phyloP scores from a whole-genome alignment of 371 early-diverging fungal genomes.

The Mucor indicus region DNA sequence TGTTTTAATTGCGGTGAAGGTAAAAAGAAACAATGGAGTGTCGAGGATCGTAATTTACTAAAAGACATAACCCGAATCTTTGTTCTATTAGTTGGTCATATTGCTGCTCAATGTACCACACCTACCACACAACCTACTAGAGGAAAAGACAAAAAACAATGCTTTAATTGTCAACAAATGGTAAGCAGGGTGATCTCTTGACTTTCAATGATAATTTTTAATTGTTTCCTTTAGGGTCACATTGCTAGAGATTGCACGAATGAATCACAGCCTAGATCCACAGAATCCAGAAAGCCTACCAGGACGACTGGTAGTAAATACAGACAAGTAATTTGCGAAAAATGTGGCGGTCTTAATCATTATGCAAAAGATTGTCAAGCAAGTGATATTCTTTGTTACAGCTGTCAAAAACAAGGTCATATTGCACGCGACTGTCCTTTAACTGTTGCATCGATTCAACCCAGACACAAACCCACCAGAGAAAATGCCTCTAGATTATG shows the following conservation, averaged over 20 bases:
- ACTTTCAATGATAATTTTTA: neutral
- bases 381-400: constrained; percentile 52
- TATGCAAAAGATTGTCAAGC: constrained; percentile 66
- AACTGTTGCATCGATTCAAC: neutral
- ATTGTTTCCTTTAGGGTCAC: constrained; percentile 50
- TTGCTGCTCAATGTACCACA: constrained; percentile 56
- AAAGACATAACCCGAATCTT: too few relatives aligned
- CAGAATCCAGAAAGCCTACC: neutral
- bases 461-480: constrained; percentile 2
- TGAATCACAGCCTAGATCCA: constrained; percentile 22
- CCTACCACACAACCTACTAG: constrained; percentile 9
- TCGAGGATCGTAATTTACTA: too few relatives aligned
- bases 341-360: constrained; percentile 59
- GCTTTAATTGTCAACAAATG: constrained; percentile 56
- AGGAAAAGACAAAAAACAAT: constrained; percentile 20
- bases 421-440: constrained; percentile 51
- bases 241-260: constrained; percentile 56
- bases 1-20: constrained; percentile 65
- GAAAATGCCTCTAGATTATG: constrained; percentile 37
- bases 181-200: too few relatives aligned
- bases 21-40: constrained; percentile 20
- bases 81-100: constrained; percentile 51
- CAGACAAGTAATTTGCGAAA: constrained; percentile 50
- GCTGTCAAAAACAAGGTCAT: constrained; percentile 59
- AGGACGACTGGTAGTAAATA: neutral